These are phyloP conservation scores for Barnettozyma botsteinii DNA, from an alignment of 805 yeast species.

Conservation along the genomic window DNA sequence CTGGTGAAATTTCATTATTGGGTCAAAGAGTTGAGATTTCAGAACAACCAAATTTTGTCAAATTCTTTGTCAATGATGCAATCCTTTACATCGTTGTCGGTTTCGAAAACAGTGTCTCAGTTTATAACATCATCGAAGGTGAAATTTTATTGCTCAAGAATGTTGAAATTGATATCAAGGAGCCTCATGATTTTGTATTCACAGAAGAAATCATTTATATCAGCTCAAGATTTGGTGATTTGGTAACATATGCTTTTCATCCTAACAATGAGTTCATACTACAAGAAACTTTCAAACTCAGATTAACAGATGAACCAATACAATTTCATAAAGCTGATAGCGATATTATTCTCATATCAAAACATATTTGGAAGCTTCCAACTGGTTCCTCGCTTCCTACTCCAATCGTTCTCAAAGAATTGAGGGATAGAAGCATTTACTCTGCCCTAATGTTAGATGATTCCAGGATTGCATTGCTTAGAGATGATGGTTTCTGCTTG, in stretches of 20 bases:
- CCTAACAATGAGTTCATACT: not conserved
- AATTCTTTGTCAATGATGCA: conserved; percentile 11
- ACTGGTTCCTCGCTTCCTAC: conserved; percentile 8
- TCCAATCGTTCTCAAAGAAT: conserved; percentile 20
- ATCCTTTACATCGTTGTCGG: conserved; percentile 12
- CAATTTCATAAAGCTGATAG: conserved; percentile 10
- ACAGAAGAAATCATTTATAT: conserved; percentile 12
- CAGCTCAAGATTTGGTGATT: conserved; percentile 22
- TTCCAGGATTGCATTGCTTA: conserved; percentile 21
- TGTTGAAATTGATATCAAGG: not conserved
- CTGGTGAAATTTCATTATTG: conserved; percentile 10
- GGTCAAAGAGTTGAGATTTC: conserved; percentile 2
- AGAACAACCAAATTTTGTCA: conserved; percentile 15
- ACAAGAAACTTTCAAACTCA: not conserved
- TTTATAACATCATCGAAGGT: conserved; percentile 6
- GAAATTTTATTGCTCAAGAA: not conserved
- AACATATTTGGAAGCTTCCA: conserved; percentile 16
- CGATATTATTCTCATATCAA: conserved; percentile 17
- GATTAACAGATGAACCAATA: conserved; percentile 17
- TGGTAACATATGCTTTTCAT: conserved; percentile 5
- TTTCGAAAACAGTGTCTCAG: not conserved
- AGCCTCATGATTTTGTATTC: conserved; percentile 21
- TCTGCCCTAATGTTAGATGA: conserved; percentile 9
- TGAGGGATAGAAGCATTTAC: conserved; percentile 11
- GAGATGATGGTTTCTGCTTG: conserved; percentile 31